Evolutionary conservation across 257 asterid species (phyloP).

Genomic region (Solanum ahanhuiri): DNA sequence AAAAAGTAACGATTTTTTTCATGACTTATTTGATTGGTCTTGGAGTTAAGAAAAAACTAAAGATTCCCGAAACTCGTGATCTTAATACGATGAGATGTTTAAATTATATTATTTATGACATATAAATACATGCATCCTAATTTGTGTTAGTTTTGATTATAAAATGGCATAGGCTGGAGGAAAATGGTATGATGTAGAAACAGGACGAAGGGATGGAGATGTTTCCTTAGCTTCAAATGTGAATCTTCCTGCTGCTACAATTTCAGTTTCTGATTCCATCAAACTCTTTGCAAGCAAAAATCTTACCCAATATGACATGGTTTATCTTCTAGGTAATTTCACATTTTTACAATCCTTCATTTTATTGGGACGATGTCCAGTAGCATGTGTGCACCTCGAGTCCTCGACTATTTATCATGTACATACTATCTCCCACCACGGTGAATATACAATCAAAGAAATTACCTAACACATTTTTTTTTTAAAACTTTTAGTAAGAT

Average conservation of each 20-base stretch:
- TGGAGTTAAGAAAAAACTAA: too few species aligned
- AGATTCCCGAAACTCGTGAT: accelerated
- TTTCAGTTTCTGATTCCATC: slow-evolving; percentile 27
- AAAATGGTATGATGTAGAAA: slow-evolving; percentile 26
- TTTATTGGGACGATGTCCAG: too few species aligned
- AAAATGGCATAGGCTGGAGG: slow-evolving; percentile 32
- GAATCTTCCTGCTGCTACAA: slow-evolving; percentile 35
- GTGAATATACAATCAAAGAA: too few species aligned
- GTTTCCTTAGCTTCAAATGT: slow-evolving; percentile 33
- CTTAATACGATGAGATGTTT: too few species aligned
- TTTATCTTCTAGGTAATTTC: slow-evolving; percentile 41
- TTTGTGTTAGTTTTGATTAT: too few species aligned
- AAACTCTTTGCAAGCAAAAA: slow-evolving; percentile 28
- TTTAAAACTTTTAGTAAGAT: neutral
- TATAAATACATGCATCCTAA: too few species aligned
- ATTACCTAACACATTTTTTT: too few species aligned
- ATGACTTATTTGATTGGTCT: too few species aligned
- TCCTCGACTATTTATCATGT: neutral
- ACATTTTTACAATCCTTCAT: neutral
- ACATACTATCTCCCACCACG: neutral
- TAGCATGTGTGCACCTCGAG: neutral
- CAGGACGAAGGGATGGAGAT: slow-evolving; percentile 43
- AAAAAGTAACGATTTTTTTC: accelerated
- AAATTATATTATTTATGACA: too few species aligned
- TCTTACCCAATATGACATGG: slow-evolving; percentile 34